These are phyloP conservation scores for Pyrus bretschneideri DNA, from an alignment of 306 rosid species.

Conservation along the genomic window DNA sequence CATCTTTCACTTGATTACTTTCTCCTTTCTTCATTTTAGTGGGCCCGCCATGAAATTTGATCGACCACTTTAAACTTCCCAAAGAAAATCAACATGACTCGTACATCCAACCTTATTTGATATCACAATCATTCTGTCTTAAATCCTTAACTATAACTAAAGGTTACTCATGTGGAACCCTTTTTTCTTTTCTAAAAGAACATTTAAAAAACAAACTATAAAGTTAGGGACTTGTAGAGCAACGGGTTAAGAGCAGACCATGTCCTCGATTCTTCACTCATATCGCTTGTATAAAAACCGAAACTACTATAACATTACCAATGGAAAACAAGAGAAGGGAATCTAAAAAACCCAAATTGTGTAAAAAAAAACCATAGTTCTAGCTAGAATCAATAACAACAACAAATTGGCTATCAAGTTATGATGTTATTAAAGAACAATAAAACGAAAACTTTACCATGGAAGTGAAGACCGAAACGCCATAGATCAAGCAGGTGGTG, in stretches of 20 bases:
- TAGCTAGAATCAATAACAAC: neutral
- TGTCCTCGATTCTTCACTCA: too few relatives aligned
- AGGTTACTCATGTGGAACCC: neutral
- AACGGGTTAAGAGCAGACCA: too few relatives aligned
- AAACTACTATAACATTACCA: neutral
- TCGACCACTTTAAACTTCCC: neutral
- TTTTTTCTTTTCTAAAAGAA: too few relatives aligned
- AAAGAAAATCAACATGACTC: neutral
- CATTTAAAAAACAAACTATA: too few relatives aligned
- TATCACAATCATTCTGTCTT: neutral
- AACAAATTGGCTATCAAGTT: neutral
- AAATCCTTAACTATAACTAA: neutral
- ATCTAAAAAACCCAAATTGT: neutral
- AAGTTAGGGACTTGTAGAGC: too few relatives aligned
- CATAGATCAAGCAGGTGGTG: slow-evolving; percentile 79
- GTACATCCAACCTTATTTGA: neutral
- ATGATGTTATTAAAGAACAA: neutral
- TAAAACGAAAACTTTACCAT: slow-evolving; percentile 46
- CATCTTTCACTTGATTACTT: neutral
- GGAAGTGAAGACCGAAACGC: slow-evolving; percentile 54
- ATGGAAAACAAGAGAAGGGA: neutral
- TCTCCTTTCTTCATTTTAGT: neutral
- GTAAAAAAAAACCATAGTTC: neutral
- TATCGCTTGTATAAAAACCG: too few relatives aligned
- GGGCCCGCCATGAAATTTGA: neutral